Evolutionary conservation across 1,284 basidiomycete species (phyloP), one percentile per base, ranked within the genome.

Genomic region (Cryptococcus sp.): DNA sequence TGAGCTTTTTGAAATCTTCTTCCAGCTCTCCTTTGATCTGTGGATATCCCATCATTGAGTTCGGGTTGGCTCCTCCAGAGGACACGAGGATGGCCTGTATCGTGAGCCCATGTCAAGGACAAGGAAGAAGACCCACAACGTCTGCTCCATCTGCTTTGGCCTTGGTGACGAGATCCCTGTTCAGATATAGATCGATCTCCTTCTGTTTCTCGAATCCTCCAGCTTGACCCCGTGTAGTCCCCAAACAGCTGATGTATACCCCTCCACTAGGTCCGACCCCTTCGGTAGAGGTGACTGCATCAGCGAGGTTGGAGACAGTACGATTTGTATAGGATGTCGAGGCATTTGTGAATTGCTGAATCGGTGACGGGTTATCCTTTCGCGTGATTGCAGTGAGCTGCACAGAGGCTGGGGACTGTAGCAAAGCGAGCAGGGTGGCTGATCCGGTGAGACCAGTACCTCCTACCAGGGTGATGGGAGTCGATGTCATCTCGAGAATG

Each of bases 381-480:
- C 73, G 69, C 25, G 71, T 64, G 22, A 75, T 51, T 18, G 69
- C 60, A 11, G 64, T 70, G 25, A 75, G 46, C 43, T 63, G 49
- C 54, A 72, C 66, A 0, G 64, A 47, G 13, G 53, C 34, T 5
- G 66, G 46, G 7, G 64, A 63, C 16, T 56, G 16, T 37, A 75
- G 60, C 28, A 74, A 57, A 9, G 53, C 41, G 2, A 19, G 13
- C 41, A 73, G 60, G 0, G 70, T 57, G 10, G 53, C 56, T 5
- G 60, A 56, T 21, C 73, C 73, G 1, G 72, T 74, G 7, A 75
- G 66, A 36, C 73, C 73, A 1, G 73, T 75, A 4, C 66, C 62
- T 40, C 73, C 73, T 28, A 66, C 64, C 18, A 74, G 60, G 16
- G 69, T 70, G 47, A 75, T 46, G 18, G 63, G 49, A 24, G 48